Conservation (phyloP, 371 early-diverging fungal species). For the Lichtheimia hyalospora region DNA sequence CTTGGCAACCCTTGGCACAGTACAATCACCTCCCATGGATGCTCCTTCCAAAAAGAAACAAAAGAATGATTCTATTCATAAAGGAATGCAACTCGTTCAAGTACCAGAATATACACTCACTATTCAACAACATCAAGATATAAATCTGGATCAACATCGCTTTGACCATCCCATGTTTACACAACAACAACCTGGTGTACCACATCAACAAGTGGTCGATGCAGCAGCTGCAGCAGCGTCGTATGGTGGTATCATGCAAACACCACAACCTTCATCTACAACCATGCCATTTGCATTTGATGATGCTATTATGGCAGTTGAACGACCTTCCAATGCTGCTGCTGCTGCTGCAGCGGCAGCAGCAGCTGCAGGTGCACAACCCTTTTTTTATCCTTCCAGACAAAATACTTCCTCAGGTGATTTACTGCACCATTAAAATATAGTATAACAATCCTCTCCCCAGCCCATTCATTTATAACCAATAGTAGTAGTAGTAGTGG, state of each 20-base stretch:
- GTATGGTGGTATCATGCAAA: not conserved
- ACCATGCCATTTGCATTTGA: not conserved
- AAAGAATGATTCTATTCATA: not conserved
- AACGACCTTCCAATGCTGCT: not conserved
- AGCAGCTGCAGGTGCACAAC: too few relatives aligned
- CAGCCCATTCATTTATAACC: not conserved
- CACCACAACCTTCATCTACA: slow-evolving; percentile 1
- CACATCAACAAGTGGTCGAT: not conserved
- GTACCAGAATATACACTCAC: not conserved
- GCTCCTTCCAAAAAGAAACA: not conserved
- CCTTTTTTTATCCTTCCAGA: slow-evolving; percentile 1
- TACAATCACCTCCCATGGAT: too few relatives aligned
- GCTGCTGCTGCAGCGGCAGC: too few relatives aligned
- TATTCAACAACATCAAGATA: not conserved
- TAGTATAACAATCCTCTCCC: not conserved
- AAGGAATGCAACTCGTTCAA: not conserved
- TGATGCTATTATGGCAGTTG: not conserved
- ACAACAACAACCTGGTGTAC: slow-evolving; percentile 1
- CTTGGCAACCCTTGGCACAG: not conserved
- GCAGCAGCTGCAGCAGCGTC: not conserved
- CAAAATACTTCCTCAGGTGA: not conserved
- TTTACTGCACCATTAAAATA: not conserved
- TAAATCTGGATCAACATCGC: not conserved
- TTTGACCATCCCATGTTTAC: not conserved
- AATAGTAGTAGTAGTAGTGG: not conserved